Evolutionary conservation across 345 rosid genomes (phyloP), one percentile per base, ranked within the genome.

Genomic region (Noccaea bulbosa): DNA sequence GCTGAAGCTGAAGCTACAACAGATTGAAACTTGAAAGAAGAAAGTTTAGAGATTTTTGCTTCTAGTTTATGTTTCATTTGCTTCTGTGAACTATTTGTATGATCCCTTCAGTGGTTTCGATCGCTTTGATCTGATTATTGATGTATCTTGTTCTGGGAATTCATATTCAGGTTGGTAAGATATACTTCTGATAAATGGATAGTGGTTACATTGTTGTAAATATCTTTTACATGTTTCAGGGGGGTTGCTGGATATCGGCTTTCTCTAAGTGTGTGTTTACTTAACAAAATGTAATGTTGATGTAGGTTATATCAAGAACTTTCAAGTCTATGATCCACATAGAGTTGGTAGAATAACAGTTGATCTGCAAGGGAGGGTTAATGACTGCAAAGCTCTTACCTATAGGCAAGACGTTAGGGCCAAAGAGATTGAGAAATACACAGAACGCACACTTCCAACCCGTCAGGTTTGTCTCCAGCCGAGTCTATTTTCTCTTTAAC

Each of bases 371-470:
- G 98, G 98, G 33, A 86, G 96, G 78, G 78, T 93, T 41, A 87
- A 80, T 50, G 96, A 93, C 80, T 87, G 93, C 64, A 77, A 78
- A 61, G 96, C 96, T 52, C 86, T 93, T 49, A 89, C 89, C 34
- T 87, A 86, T 71, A 85, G 97, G 73, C 97, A 89, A 81, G 99
- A 94, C 74, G 60, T 94, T 66, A 86, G 85, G 80, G 96, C 95
- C 10, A 87, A 78, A 70, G 88, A 93, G 24, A 82, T 93, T 54
- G 94, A 83, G 62, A 48, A 65, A 15, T 93, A 89, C 81, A 86
- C 83, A 52, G 30, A 72, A 79, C 82, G 84, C 10, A 78, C 74
- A 12, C 97, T 93, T 75, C 99, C 99, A 11, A 87, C 97, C 3
- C 86, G 53, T 43, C 95, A 87, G 94, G 96, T 93, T 51, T 56